Base-by-base conservation (phyloP, 768 basidiomycete genomes). In the Pisolithus microcarpus region DNA sequence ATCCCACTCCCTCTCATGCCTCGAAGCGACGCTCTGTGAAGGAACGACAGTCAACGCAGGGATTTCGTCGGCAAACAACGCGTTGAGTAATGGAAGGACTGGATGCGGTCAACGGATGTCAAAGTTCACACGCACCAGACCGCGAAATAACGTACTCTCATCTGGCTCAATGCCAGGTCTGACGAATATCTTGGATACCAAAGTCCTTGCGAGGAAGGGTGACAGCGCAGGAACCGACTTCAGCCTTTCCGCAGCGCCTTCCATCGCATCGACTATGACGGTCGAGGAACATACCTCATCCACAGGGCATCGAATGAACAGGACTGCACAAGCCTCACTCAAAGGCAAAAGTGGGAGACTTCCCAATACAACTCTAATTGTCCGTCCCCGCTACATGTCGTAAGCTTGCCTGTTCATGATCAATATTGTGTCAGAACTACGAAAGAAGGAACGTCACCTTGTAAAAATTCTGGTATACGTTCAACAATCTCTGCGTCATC, bases 341-440 rank as follows among this genome's bases (percentile, higher is more conserved):
- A 67, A 69, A 7, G 58, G 71, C 8, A 70, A 58, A 78, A 74
- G 7, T 58, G 61, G 3, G 79, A 81, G 43, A 74, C 63, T 56
- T 82, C 77, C 74, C 77, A 82, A 39, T 71, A 61, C 11, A 77
- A 11, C 16, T 28, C 44, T 31, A 46, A n/a, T n/a, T 36, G 45
- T 31, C 15, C 31, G 31, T 36, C 45, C 6, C 8, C 13, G n/a
- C 15, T n/a, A 44, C n/a, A 6, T 44, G n/a, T 16, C 15, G 23
- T 16, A 24, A 44, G 24, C 11, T 44, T 10, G 24, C 24, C 43
- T 44, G 43, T n/a, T 16, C 21, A 44, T 4, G 24, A 30, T 44
- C 15, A 26, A 16, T 18, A n/a, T 44, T 19, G 23, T 13, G 43
- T 44, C 9, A 24, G 21, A 26, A 5, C 13, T 18, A 3, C 15